Conservation (phyloP, 2,329 filamentous ascomycete genomes). For the Microsporum audouinii region DNA sequence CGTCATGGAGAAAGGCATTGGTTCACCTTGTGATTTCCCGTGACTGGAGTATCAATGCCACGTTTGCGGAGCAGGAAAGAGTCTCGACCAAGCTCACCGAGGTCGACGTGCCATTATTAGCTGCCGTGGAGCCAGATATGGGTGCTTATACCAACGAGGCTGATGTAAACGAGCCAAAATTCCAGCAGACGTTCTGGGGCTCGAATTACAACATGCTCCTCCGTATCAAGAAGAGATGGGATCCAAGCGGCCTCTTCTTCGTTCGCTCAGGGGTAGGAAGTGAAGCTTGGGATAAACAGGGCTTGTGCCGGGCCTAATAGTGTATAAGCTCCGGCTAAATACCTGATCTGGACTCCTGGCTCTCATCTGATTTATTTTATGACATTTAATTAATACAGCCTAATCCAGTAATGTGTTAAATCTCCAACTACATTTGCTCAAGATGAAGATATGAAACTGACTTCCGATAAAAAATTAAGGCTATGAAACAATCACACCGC, state of each 20-base stretch:
- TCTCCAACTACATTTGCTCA: no score
- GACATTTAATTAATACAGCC: background rate
- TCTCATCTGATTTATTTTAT: background rate
- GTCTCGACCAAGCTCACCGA: constrained; percentile 20
- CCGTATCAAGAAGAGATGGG: constrained; percentile 32
- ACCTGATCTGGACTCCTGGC: background rate
- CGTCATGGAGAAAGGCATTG: constrained; percentile 12
- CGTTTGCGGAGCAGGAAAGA: constrained; percentile 8
- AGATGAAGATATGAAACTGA: no score
- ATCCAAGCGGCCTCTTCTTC: constrained; percentile 37
- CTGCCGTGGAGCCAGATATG: constrained; percentile 27
- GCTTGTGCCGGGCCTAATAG: constrained; percentile 6
- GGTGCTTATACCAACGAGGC: constrained; percentile 35
- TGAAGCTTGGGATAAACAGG: constrained; percentile 10
- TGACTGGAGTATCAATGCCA: constrained; percentile 5
- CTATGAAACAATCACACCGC: no score
- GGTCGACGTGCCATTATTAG: constrained; percentile 29
- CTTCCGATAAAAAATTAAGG: no score
- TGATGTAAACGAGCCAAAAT: constrained; percentile 27
- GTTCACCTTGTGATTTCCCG: constrained; percentile 11
- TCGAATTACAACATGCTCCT: constrained; percentile 29
- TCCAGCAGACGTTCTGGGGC: constrained; percentile 33
- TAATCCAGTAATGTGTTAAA: no score
- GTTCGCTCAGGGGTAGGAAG: constrained; percentile 36
- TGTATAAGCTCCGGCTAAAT: background rate